Evolutionary conservation across 163 green algal genomes (phyloP).

Genomic region (Chloroidium sp.): DNA sequence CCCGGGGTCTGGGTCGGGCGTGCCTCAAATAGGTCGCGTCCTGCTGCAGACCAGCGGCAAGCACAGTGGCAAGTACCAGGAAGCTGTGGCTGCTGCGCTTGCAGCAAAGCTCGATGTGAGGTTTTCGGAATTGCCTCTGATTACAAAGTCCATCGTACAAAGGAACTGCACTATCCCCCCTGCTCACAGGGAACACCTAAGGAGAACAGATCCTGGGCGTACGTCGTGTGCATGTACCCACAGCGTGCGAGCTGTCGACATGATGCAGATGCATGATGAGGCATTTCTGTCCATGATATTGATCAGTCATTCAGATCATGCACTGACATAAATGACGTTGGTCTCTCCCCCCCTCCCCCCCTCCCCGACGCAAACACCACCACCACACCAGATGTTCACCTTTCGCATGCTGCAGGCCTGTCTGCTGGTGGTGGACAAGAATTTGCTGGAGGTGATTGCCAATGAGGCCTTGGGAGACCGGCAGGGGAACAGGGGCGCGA

Average conservation of each 20-base stretch:
- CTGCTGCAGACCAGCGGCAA: conserved; percentile 2
- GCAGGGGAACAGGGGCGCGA: neutral
- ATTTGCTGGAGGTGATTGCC: neutral
- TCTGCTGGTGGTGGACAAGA: conserved; percentile 3
- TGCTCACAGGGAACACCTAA: too few relatives aligned
- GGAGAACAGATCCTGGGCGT: too few relatives aligned
- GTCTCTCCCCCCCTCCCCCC: neutral
- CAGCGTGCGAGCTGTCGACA: neutral
- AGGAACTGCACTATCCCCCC: too few relatives aligned
- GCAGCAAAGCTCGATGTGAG: neutral
- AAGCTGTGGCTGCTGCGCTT: neutral
- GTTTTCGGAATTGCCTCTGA: neutral
- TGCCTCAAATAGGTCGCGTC: neutral
- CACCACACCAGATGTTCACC: too few relatives aligned
- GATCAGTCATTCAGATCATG: neutral
- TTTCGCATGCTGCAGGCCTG: neutral
- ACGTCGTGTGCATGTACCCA: too few relatives aligned
- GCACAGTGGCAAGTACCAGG: conserved; percentile 1
- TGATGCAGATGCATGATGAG: neutral
- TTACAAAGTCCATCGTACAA: too few relatives aligned
- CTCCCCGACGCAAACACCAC: too few relatives aligned
- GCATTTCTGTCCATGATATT: neutral
- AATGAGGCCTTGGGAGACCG: neutral
- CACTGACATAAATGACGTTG: neutral
- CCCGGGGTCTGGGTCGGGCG: neutral